Percentiles rank a stretch among this genome's conserved stretches.
These are phyloP conservation scores for Fragilariopsis cylindrus DNA, from an alignment of 108 stramenopile genomes.

Conservation along the genomic window DNA sequence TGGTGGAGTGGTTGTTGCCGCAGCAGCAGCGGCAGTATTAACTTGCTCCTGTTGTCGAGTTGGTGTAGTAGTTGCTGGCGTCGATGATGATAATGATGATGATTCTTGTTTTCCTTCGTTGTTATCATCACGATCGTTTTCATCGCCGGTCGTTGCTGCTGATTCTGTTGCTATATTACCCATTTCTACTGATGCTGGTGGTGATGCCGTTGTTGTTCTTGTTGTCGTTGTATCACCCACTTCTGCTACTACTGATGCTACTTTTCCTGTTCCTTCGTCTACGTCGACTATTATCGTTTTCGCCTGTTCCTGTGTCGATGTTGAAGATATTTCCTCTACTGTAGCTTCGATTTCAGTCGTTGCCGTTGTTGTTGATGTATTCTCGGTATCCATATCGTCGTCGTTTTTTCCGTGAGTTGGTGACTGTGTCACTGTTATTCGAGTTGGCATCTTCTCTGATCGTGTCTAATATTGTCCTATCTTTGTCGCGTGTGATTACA, in stretches of 20 bases:
- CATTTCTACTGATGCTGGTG: not conserved
- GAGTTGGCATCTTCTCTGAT: conserved; percentile 2
- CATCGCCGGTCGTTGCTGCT: conserved; percentile 1
- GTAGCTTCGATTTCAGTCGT: not conserved
- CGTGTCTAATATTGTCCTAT: not conserved
- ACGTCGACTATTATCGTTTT: not conserved
- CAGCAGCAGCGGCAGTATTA: not conserved
- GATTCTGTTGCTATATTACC: not conserved
- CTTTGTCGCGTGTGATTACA: not conserved
- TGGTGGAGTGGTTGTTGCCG: conserved; percentile 2
- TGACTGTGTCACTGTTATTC: conserved; percentile 11
- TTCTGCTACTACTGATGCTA: not conserved
- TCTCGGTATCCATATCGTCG: not conserved
- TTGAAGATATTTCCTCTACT: not conserved
- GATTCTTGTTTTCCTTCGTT: not conserved
- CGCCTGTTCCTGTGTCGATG: not conserved
- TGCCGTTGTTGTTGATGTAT: not conserved
- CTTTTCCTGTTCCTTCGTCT: too few relatives aligned
- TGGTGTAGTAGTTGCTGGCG: too few relatives aligned
- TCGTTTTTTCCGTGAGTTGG: not conserved
- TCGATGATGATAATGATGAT: not conserved
- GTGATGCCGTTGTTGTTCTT: not conserved
- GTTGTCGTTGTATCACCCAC: not conserved
- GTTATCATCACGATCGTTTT: not conserved
- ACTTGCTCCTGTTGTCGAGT: too few relatives aligned